Evolutionary conservation across 805 yeast species (phyloP).

Genomic region (Scheffersomyces lignosus): DNA sequence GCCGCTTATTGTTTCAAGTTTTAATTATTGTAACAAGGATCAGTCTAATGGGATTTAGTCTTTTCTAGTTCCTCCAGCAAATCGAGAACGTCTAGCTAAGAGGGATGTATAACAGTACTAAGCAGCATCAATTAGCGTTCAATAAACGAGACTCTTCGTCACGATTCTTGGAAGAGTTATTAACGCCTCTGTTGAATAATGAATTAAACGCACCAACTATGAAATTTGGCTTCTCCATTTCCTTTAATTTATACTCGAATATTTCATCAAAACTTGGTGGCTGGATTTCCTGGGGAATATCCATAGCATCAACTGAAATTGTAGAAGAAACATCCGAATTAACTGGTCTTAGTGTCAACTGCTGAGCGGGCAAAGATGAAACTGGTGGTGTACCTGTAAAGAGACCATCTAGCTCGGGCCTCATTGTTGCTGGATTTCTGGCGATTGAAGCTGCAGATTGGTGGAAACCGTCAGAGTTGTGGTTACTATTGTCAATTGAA

Average conservation of each 20-base stretch:
- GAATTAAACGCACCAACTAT: neutral
- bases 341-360: slow-evolving; percentile 15
- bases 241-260: slow-evolving; percentile 21
- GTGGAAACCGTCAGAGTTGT: slow-evolving; percentile 14
- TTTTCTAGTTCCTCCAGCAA: no score
- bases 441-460: slow-evolving; percentile 45
- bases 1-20: no score
- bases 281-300: slow-evolving; percentile 31
- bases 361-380: slow-evolving; percentile 11
- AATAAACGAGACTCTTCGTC: slow-evolving; percentile 3
- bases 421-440: slow-evolving; percentile 35
- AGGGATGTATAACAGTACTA: no score
- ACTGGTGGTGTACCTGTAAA: slow-evolving; percentile 30
- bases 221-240: slow-evolving; percentile 13
- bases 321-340: slow-evolving; percentile 21
- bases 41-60: no score
- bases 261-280: slow-evolving; percentile 35
- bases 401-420: slow-evolving; percentile 32
- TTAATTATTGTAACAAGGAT: no score
- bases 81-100: no score
- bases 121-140: no score
- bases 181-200: neutral
- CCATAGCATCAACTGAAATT: slow-evolving; percentile 2
- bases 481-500: neutral
- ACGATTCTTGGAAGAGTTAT: neutral